phyloP scores from a whole-genome alignment of 2,329 filamentous ascomycete species.

The Penicillium sp. region DNA sequence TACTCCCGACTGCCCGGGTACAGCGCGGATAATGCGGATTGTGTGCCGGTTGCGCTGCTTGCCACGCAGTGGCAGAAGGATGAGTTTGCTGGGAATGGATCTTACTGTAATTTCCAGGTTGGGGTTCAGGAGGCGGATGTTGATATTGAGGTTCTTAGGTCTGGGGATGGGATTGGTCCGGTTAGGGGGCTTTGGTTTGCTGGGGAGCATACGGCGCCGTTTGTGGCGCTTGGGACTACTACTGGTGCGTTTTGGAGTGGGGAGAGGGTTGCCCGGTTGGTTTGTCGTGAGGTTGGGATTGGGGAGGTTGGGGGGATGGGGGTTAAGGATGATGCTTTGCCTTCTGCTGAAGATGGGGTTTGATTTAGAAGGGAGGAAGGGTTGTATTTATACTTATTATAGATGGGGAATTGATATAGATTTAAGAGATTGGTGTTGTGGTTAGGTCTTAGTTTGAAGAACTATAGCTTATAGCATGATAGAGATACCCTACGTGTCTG shows the following conservation, averaged over 20 bases:
- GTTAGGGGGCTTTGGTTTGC: constrained; percentile 77
- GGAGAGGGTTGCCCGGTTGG: constrained; percentile 68
- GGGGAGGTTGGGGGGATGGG: constrained; percentile 23
- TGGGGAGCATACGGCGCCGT: constrained; percentile 87
- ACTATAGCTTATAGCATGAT: not conserved
- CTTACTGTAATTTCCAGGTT: constrained; percentile 81
- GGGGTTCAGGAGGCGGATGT: constrained; percentile 68
- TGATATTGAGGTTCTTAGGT: constrained; percentile 64
- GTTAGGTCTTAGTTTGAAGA: not conserved
- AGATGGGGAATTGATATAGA: not conserved
- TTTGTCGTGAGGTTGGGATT: constrained; percentile 34
- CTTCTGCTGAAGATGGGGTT: constrained; percentile 20
- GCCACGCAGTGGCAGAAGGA: constrained; percentile 79
- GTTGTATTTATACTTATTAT: not conserved
- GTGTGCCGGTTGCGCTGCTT: constrained; percentile 62
- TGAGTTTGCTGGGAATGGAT: constrained; percentile 75
- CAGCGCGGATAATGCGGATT: constrained; percentile 52
- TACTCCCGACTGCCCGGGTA: constrained; percentile 74
- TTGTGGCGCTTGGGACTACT: constrained; percentile 82
- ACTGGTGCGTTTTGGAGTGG: constrained; percentile 93
- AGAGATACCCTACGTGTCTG: not conserved
- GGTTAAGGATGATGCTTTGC: constrained; percentile 35
- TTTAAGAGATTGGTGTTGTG: not conserved
- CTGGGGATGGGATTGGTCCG: constrained; percentile 48
- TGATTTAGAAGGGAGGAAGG: not conserved